Conservation (phyloP, 2,329 filamentous ascomycete species). For the Metarhizium humberi region DNA sequence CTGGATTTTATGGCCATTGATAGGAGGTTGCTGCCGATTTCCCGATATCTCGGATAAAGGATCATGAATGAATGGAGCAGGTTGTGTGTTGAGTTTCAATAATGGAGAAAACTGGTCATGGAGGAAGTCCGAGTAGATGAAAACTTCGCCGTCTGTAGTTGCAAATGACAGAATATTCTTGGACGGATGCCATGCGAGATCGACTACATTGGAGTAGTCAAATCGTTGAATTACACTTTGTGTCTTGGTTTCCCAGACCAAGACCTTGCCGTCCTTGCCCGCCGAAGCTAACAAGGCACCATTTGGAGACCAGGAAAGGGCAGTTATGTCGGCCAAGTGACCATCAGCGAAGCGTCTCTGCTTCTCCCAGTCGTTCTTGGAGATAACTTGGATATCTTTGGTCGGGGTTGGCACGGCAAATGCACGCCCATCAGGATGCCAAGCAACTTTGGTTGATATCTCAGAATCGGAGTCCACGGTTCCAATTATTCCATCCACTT, state of each 20-base stretch:
- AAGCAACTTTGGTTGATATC: slow-evolving; percentile 63
- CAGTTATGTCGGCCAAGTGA: slow-evolving; percentile 77
- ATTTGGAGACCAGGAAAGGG: slow-evolving; percentile 88
- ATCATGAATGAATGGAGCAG: slow-evolving; percentile 80
- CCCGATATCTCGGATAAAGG: slow-evolving; percentile 60
- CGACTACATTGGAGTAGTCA: slow-evolving; percentile 75
- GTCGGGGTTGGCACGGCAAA: slow-evolving; percentile 80
- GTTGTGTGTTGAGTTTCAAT: slow-evolving; percentile 53
- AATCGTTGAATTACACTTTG: slow-evolving; percentile 72
- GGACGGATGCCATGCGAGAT: slow-evolving; percentile 82
- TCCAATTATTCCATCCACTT: slow-evolving; percentile 78
- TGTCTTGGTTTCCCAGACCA: slow-evolving; percentile 84
- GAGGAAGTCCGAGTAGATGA: slow-evolving; percentile 70
- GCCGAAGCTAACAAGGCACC: slow-evolving; percentile 74
- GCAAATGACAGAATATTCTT: slow-evolving; percentile 88
- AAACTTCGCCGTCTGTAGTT: slow-evolving; percentile 85
- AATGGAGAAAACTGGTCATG: slow-evolving; percentile 46
- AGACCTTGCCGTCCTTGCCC: slow-evolving; percentile 57
- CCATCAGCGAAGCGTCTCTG: slow-evolving; percentile 71
- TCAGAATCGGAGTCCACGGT: slow-evolving; percentile 65
- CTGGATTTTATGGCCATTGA: slow-evolving; percentile 45
- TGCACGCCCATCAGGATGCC: slow-evolving; percentile 91
- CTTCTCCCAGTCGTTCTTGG: slow-evolving; percentile 81
- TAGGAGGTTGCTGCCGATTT: slow-evolving; percentile 45
- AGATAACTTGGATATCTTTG: slow-evolving; percentile 76